These are phyloP conservation scores for Apiospora phragmitis DNA, from an alignment of 2,329 filamentous ascomycete genomes.

Conservation along the genomic window DNA sequence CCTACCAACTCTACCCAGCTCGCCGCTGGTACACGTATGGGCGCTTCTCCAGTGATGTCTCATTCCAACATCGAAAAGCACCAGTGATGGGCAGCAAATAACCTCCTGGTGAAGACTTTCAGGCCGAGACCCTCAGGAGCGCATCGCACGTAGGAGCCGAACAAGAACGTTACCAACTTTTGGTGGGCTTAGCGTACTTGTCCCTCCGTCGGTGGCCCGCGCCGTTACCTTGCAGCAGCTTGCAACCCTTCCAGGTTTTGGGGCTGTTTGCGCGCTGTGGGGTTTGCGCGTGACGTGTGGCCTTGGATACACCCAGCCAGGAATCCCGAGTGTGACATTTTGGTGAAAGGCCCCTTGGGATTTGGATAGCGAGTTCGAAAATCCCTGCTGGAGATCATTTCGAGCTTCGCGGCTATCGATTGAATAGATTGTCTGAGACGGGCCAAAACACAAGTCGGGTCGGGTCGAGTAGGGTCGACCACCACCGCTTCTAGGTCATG, in stretches of 20 bases:
- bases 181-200: not conserved
- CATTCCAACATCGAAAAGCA: slow-evolving; percentile 2
- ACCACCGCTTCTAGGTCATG: not conserved
- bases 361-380: not conserved
- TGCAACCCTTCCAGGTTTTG: not conserved
- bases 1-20: not conserved
- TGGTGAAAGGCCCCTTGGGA: not conserved
- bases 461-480: not conserved
- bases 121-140: not conserved
- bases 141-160: not conserved
- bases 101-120: slow-evolving; percentile 2
- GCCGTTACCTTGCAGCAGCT: not conserved
- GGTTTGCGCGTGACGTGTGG: not conserved
- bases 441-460: not conserved
- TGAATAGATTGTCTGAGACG: not conserved
- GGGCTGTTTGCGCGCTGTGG: not conserved
- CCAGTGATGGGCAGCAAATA: slow-evolving; percentile 1
- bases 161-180: not conserved
- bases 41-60: not conserved
- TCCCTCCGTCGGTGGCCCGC: not conserved
- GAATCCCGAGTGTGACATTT: not conserved
- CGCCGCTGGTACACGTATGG: not conserved
- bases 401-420: not conserved
- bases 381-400: slow-evolving; percentile 14
- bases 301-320: not conserved